These are phyloP conservation scores for Picea sitchensis DNA, from an alignment of 75 land plant genomes.

Conservation along the genomic window DNA sequence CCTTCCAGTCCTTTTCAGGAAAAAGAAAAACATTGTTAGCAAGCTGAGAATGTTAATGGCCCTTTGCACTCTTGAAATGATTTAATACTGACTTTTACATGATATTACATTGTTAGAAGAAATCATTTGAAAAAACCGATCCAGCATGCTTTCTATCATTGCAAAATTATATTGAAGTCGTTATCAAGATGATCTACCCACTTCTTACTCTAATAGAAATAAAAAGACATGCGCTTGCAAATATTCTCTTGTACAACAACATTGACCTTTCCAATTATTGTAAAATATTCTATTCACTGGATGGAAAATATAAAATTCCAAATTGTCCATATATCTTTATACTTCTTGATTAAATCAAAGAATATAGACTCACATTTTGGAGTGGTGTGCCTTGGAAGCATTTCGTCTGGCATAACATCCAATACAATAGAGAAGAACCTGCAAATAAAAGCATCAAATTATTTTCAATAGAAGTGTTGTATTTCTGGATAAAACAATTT, in stretches of 20 bases:
- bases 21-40: neutral
- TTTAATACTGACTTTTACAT: neutral
- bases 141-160: neutral
- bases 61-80: neutral
- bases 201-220: neutral
- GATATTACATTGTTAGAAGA: neutral
- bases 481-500: neutral
- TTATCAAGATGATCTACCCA: neutral
- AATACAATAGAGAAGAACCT: slow-evolving; percentile 52
- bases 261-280: neutral
- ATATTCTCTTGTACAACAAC: neutral
- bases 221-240: neutral
- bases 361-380: slow-evolving; percentile 22
- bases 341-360: neutral
- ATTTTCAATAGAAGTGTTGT: neutral
- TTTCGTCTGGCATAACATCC: slow-evolving; percentile 75
- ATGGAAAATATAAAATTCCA: neutral
- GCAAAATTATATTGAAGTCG: neutral
- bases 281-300: slow-evolving; percentile 1
- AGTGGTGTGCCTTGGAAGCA: slow-evolving; percentile 31
- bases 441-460: neutral
- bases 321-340: neutral
- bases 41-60: neutral
- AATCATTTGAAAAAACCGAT: neutral
- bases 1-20: neutral